Percentiles rank a stretch among this genome's conserved stretches.
These are phyloP conservation scores for Termitomyces sp. DNA, from an alignment of 768 basidiomycete species.

Conservation along the genomic window DNA sequence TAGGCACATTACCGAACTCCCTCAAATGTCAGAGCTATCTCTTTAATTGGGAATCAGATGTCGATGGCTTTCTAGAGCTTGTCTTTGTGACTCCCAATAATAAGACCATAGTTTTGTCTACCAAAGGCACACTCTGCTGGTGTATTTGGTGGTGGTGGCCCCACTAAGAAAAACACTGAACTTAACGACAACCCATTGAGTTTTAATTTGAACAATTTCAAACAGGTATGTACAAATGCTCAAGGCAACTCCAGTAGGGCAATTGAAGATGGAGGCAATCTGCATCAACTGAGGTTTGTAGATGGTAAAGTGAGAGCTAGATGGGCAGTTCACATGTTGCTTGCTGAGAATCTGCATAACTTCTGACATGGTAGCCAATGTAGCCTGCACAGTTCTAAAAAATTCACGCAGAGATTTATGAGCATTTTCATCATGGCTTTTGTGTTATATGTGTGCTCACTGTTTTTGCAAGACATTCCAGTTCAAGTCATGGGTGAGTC, in stretches of 20 bases:
- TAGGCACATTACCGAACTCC: too few relatives aligned
- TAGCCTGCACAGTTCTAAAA: conserved; percentile 45
- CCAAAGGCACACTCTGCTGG: too few relatives aligned
- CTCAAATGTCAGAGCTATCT: too few relatives aligned
- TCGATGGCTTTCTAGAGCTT: too few relatives aligned
- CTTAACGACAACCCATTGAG: too few relatives aligned
- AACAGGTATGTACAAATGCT: conserved; percentile 58
- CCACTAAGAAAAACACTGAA: too few relatives aligned
- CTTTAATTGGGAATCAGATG: too few relatives aligned
- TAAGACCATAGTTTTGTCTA: too few relatives aligned
- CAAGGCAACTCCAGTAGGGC: conserved; percentile 79
- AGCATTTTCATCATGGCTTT: background rate
- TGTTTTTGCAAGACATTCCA: conserved; percentile 39
- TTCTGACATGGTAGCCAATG: conserved; percentile 60
- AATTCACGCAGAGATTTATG: background rate
- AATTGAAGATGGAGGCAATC: conserved; percentile 82
- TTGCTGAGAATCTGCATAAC: conserved; percentile 70
- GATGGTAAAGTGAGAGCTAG: conserved; percentile 93
- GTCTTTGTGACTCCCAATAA: too few relatives aligned
- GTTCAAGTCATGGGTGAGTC: too few relatives aligned
- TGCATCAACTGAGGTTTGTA: conserved; percentile 95
- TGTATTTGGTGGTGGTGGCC: too few relatives aligned
- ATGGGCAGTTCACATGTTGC: conserved; percentile 87
- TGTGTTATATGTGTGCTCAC: conserved; percentile 22
- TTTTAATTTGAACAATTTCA: background rate